These are phyloP conservation scores for Polyporus arcularius DNA, from an alignment of 768 basidiomycete species.

Conservation along the genomic window DNA sequence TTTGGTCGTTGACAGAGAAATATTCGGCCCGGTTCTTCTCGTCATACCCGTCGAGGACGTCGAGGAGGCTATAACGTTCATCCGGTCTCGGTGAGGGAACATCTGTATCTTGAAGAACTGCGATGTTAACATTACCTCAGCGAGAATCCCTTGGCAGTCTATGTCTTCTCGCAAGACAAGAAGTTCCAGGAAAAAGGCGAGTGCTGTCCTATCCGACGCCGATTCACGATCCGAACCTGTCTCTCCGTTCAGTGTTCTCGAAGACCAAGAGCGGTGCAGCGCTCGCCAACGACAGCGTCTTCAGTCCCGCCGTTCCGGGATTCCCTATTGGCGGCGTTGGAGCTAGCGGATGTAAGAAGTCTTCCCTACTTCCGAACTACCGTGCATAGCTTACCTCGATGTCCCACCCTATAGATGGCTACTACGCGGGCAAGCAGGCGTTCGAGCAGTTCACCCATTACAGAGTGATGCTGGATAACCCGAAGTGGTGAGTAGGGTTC, in stretches of 20 bases:
- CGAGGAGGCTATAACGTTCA: constrained; percentile 70
- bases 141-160: constrained; percentile 73
- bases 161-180: constrained; percentile 69
- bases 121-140: constrained; percentile 33
- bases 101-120: no score
- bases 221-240: background rate
- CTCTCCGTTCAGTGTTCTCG: constrained; percentile 45
- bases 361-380: no score
- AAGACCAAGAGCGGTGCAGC: constrained; percentile 70
- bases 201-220: constrained; percentile 25
- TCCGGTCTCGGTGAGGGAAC: constrained; percentile 53
- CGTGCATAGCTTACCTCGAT: background rate
- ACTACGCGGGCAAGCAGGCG: constrained; percentile 65
- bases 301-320: constrained; percentile 58
- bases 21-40: constrained; percentile 83
- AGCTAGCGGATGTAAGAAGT: constrained; percentile 61
- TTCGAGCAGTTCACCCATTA: constrained; percentile 79
- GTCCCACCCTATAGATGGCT: constrained; percentile 41
- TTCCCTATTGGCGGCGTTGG: constrained; percentile 76
- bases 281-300: constrained; percentile 66
- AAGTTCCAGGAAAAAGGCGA: constrained; percentile 64
- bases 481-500: constrained; percentile 31
- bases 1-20: constrained; percentile 50
- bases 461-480: constrained; percentile 51
- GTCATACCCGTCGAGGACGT: constrained; percentile 67